These are phyloP conservation scores for Somion occarium DNA, from an alignment of 1,284 basidiomycete species.

Conservation along the genomic window DNA sequence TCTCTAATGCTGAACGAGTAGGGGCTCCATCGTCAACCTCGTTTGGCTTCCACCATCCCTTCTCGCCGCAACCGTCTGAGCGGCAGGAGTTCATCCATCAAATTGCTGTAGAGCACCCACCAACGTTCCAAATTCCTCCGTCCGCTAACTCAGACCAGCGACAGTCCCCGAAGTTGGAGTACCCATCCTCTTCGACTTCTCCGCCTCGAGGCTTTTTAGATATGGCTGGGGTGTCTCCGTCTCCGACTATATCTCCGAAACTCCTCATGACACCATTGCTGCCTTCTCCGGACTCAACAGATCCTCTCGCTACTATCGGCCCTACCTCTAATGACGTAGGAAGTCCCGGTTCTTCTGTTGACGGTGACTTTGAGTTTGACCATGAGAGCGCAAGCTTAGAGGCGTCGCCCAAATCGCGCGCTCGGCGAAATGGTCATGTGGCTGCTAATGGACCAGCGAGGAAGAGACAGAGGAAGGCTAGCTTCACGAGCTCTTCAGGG, in stretches of 20 bases:
- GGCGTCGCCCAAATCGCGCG: not conserved
- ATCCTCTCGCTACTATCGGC: not conserved
- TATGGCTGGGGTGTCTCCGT: constrained; percentile 18
- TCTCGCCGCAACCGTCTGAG: constrained; percentile 2
- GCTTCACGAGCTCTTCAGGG: constrained; percentile 19
- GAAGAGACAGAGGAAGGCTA: constrained; percentile 20
- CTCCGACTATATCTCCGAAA: constrained; percentile 23
- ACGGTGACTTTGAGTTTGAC: not conserved
- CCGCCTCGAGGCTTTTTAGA: constrained; percentile 15
- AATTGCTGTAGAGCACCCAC: not conserved
- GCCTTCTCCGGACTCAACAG: constrained; percentile 5
- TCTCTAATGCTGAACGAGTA: constrained; percentile 12
- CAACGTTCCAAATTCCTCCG: not conserved
- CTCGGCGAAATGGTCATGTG: not conserved
- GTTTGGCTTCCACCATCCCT: constrained; percentile 11
- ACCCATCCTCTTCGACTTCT: constrained; percentile 13
- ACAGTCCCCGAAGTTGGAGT: constrained; percentile 15
- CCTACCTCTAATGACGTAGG: not conserved
- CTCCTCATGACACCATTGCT: constrained; percentile 13
- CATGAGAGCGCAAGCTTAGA: not conserved
- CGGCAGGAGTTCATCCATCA: constrained; percentile 7
- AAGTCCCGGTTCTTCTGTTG: not conserved
- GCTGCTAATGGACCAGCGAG: constrained; percentile 2
- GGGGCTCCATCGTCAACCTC: constrained; percentile 10
- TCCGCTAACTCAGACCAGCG: too few relatives aligned